These are phyloP conservation scores for Penicillium cosmopolitanum DNA, from an alignment of 495 filamentous ascomycete genomes.

Conservation along the genomic window DNA sequence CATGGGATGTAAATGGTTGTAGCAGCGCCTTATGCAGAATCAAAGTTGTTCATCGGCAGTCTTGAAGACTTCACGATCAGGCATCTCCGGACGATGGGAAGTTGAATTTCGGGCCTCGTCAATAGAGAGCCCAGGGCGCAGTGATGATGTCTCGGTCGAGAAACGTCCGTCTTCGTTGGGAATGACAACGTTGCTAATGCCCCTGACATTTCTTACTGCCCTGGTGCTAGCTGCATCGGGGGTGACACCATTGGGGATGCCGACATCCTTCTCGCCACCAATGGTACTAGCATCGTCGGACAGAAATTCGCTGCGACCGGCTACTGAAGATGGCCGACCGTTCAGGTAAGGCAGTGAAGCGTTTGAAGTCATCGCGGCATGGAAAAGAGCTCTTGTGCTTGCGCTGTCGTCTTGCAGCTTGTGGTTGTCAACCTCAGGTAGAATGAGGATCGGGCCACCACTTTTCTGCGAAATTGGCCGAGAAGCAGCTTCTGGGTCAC, in stretches of 20 bases:
- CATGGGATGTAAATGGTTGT: not conserved
- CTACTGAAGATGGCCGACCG: constrained; percentile 29
- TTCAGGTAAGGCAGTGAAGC: constrained; percentile 21
- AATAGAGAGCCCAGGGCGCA: constrained; percentile 13
- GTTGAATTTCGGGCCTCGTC: constrained; percentile 14
- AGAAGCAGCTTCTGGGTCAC: constrained; percentile 14
- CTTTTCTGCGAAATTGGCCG: constrained; percentile 23
- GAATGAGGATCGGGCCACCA: constrained; percentile 34
- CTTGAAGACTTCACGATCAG: constrained; percentile 34
- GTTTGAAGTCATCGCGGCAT: constrained; percentile 34
- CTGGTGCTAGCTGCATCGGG: constrained; percentile 43
- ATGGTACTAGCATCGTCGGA: constrained; percentile 40
- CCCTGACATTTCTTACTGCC: constrained; percentile 37
- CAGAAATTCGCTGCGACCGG: constrained; percentile 40
- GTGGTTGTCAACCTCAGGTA: constrained; percentile 36
- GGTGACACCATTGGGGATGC: constrained; percentile 24
- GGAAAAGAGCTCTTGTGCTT: constrained; percentile 43
- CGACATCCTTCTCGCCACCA: constrained; percentile 34
- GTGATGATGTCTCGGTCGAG: constrained; percentile 36
- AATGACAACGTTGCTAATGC: constrained; percentile 29
- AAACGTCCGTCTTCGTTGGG: constrained; percentile 24
- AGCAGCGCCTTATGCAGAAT: not conserved
- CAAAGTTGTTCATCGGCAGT: constrained; percentile 27
- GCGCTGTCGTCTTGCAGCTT: constrained; percentile 38
- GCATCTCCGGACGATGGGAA: constrained; percentile 34